Conservation (phyloP, 169 alveolate species). For the Besnoitia besnoiti region DNA sequence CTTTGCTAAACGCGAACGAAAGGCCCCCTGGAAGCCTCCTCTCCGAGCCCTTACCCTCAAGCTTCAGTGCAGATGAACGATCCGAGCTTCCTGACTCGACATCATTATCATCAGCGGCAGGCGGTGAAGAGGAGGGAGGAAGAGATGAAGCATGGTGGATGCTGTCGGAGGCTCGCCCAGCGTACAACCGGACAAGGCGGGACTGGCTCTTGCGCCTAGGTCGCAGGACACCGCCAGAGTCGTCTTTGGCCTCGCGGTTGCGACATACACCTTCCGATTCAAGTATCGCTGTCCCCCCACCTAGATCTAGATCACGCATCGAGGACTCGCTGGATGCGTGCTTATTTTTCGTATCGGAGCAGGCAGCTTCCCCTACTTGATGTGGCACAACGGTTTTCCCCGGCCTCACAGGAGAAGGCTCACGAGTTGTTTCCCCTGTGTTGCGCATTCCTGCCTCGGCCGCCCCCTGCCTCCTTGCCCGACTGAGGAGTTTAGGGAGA, state of each 20-base stretch:
- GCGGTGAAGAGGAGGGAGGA: background rate
- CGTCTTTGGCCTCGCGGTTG: background rate
- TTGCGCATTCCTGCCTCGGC: background rate
- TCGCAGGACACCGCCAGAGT: background rate
- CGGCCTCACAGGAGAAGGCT: background rate
- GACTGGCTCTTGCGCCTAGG: slow-evolving; percentile 28
- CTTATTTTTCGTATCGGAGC: background rate
- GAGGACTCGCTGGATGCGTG: background rate
- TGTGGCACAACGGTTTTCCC: background rate
- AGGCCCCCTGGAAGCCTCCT: background rate
- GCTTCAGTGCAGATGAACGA: no score
- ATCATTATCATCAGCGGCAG: no score
- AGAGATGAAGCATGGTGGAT: background rate
- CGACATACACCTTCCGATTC: background rate
- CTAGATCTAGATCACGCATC: background rate
- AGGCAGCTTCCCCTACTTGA: background rate
- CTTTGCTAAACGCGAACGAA: background rate
- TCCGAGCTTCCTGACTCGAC: no score
- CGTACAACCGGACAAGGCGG: background rate
- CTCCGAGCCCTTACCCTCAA: no score
- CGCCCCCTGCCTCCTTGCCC: background rate
- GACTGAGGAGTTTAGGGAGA: background rate
- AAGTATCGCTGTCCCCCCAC: background rate
- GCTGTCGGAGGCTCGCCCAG: background rate
- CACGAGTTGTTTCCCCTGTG: background rate